Percentiles rank a stretch among this genome's conserved stretches.
Conservation (phyloP, 2,329 filamentous ascomycete genomes). For the Stagonosporopsis chrysanthemi region DNA sequence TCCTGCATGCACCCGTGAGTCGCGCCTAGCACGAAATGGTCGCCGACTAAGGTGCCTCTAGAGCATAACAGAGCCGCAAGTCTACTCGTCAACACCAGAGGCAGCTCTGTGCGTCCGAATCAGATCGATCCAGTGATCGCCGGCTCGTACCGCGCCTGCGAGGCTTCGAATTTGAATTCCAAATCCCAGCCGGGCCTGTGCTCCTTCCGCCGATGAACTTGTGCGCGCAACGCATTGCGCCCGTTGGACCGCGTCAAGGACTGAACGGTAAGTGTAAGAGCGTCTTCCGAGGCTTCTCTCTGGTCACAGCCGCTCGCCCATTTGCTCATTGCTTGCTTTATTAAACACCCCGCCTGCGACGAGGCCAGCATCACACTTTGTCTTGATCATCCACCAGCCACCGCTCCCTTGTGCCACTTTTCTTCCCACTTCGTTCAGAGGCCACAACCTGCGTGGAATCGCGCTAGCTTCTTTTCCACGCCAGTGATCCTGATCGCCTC, state of each 20-base stretch:
- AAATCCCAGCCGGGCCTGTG: slow-evolving; percentile 18
- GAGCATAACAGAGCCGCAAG: slow-evolving; percentile 19
- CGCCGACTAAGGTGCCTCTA: slow-evolving; percentile 19
- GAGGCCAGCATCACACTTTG: slow-evolving; percentile 28
- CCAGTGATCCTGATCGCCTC: slow-evolving; percentile 10
- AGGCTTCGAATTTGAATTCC: slow-evolving; percentile 14
- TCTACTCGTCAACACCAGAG: slow-evolving; percentile 18
- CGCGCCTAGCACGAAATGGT: slow-evolving; percentile 12
- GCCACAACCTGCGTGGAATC: background rate
- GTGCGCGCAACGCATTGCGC: slow-evolving; percentile 18
- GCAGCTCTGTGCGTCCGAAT: slow-evolving; percentile 7
- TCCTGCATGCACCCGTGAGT: slow-evolving; percentile 13
- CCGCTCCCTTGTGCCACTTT: slow-evolving; percentile 20
- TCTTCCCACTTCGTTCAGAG: slow-evolving; percentile 1
- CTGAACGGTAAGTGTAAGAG: slow-evolving; percentile 35
- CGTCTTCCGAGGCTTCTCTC: slow-evolving; percentile 22
- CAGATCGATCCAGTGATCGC: slow-evolving; percentile 10
- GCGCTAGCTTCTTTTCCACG: background rate
- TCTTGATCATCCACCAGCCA: slow-evolving; percentile 36
- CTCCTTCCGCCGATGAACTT: slow-evolving; percentile 16
- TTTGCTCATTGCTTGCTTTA: slow-evolving; percentile 20
- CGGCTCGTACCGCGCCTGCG: slow-evolving; percentile 17
- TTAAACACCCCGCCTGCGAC: slow-evolving; percentile 24
- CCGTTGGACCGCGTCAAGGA: slow-evolving; percentile 29
- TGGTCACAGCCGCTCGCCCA: slow-evolving; percentile 22